phyloP scores from a whole-genome alignment of 2,329 filamentous ascomycete species.

The Teratosphaeria epicoccoides region DNA sequence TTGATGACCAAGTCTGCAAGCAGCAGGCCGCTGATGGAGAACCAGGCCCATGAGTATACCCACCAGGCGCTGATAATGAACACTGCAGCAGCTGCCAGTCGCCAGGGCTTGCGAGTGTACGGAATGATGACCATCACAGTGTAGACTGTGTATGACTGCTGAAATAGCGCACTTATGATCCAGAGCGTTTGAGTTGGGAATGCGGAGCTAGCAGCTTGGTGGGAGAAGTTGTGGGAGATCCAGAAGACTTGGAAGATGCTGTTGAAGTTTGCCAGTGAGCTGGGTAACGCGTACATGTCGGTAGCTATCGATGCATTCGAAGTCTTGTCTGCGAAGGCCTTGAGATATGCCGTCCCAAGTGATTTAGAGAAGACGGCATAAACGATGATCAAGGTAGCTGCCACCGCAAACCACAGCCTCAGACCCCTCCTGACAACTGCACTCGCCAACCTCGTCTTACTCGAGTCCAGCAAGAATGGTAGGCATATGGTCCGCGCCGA shows the following conservation, averaged over 20 bases:
- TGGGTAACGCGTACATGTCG: constrained; percentile 28
- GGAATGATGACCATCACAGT: constrained; percentile 38
- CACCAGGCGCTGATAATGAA: constrained; percentile 38
- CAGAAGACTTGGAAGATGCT: constrained; percentile 38
- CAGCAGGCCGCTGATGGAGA: constrained; percentile 32
- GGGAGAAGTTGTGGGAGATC: constrained; percentile 28
- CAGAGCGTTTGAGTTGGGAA: constrained; percentile 37
- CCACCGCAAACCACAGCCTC: constrained; percentile 33
- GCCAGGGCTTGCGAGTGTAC: constrained; percentile 31
- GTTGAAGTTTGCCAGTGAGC: constrained; percentile 37
- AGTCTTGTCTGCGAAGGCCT: constrained; percentile 26
- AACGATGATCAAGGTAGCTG: constrained; percentile 29
- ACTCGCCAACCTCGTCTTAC: constrained; percentile 26
- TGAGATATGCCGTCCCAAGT: constrained; percentile 21
- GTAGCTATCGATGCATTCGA: constrained; percentile 21
- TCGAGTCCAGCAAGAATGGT: constrained; percentile 16
- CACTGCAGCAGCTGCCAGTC: constrained; percentile 27
- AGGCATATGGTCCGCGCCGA: constrained; percentile 31
- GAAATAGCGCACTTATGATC: constrained; percentile 33
- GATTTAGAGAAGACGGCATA: constrained; percentile 25
- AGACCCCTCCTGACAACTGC: constrained; percentile 32
- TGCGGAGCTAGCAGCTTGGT: constrained; percentile 30
- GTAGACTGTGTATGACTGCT: constrained; percentile 39
- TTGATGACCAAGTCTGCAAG: constrained; percentile 34
- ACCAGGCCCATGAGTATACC: constrained; percentile 40